These are phyloP conservation scores for Trametes meyenii DNA, from an alignment of 768 basidiomycete genomes.

Conservation along the genomic window DNA sequence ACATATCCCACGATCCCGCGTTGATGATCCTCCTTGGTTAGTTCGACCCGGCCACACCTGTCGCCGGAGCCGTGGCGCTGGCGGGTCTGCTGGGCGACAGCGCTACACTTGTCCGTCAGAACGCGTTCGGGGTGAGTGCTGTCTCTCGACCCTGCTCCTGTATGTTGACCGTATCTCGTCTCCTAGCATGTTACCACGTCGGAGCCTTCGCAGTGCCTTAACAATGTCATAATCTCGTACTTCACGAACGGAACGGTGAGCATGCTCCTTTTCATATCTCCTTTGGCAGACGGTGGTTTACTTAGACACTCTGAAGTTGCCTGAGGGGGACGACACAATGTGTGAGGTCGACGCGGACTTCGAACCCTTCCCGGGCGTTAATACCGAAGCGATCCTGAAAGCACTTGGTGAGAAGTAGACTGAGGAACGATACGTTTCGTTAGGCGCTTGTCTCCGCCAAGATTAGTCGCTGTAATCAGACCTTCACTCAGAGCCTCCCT, in stretches of 20 bases:
- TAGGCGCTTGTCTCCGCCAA: not conserved
- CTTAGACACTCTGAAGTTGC: not conserved
- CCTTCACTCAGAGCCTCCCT: not conserved
- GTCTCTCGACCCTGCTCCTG: not conserved
- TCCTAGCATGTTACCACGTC: slow-evolving; percentile 3
- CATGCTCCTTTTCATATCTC: no score
- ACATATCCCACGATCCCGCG: no score
- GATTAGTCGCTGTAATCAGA: not conserved
- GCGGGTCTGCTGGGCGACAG: slow-evolving; percentile 3
- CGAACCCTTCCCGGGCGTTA: slow-evolving; percentile 1
- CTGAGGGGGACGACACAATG: not conserved
- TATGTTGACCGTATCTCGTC: not conserved
- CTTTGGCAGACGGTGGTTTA: no score
- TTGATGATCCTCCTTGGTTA: not conserved
- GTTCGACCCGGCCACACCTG: slow-evolving; percentile 16
- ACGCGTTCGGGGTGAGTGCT: slow-evolving; percentile 8
- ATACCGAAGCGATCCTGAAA: slow-evolving; percentile 25
- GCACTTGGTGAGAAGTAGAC: not conserved
- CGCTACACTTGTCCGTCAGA: slow-evolving; percentile 1
- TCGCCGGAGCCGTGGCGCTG: not conserved
- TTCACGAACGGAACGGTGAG: slow-evolving; percentile 12
- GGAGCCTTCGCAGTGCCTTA: slow-evolving; percentile 5
- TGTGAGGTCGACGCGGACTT: slow-evolving; percentile 13
- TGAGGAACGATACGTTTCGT: not conserved
- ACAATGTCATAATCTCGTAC: slow-evolving; percentile 2